A percentile compares a stretch with the other conserved stretches of the same genome.
Conservation (phyloP, 2,329 filamentous ascomycete species). For the Fusarium sp. region DNA sequence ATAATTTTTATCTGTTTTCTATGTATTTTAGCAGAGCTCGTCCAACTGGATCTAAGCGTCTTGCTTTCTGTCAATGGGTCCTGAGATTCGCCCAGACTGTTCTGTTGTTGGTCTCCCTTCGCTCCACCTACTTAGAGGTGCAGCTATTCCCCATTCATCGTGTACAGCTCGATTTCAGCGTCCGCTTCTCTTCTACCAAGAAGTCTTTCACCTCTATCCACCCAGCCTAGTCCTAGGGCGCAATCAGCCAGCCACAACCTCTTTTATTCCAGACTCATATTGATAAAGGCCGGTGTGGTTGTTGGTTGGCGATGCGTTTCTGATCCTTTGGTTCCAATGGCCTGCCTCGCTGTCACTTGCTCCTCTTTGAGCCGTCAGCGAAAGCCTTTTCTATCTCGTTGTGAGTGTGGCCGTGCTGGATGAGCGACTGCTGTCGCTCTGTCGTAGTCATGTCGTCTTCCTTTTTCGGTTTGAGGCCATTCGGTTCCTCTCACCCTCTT, state of each 20-base stretch:
- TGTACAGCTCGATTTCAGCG: slow-evolving; percentile 25
- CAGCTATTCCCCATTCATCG: slow-evolving; percentile 30
- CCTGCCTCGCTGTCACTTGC: slow-evolving; percentile 36
- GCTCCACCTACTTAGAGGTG: slow-evolving; percentile 28
- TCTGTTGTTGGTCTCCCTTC: slow-evolving; percentile 13
- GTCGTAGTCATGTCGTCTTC: slow-evolving; percentile 27
- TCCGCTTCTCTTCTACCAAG: slow-evolving; percentile 24
- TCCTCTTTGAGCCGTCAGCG: slow-evolving; percentile 22
- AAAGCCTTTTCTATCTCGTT: slow-evolving; percentile 8
- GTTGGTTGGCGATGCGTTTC: slow-evolving; percentile 21
- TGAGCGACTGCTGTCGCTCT: slow-evolving; percentile 21
- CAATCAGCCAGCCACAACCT: slow-evolving; percentile 31
- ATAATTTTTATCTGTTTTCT: slow-evolving; percentile 5
- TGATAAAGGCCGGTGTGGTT: slow-evolving; percentile 13
- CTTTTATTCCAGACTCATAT: slow-evolving; percentile 13
- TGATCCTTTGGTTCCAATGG: slow-evolving; percentile 25
- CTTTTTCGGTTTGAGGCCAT: slow-evolving; percentile 33
- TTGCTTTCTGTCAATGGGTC: slow-evolving; percentile 16
- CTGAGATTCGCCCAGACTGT: slow-evolving; percentile 12
- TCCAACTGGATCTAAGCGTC: slow-evolving; percentile 25
- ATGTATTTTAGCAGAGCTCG: slow-evolving; percentile 12
- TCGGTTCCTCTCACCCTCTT: slow-evolving; percentile 27
- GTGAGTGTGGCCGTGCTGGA: slow-evolving; percentile 15
- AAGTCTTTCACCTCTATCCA: slow-evolving; percentile 25
- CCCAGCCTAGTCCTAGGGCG: slow-evolving; percentile 28